Evolutionary conservation across 371 early-diverging fungal species (phyloP).

Genomic region (Actinomortierella ambigua): DNA sequence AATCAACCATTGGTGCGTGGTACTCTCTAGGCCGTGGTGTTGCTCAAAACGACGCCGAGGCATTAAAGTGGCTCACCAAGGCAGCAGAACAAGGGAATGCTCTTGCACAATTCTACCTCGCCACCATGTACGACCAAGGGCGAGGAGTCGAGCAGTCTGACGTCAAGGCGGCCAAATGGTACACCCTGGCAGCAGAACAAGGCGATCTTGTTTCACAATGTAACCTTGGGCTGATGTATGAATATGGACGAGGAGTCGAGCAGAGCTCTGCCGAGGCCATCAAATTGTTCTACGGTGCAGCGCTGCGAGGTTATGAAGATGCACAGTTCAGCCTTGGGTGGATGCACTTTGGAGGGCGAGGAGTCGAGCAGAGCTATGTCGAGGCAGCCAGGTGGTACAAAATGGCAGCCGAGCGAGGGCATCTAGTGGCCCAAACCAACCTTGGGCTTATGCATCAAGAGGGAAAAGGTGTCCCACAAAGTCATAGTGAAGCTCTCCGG

Average conservation of each 20-base stretch:
- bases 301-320: constrained; percentile 75
- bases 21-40: constrained; percentile 86
- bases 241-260: constrained; percentile 79
- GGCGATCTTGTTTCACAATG: constrained; percentile 86
- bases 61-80: constrained; percentile 71
- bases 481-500: constrained; percentile 59
- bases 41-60: constrained; percentile 63
- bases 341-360: constrained; percentile 86
- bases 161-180: constrained; percentile 73
- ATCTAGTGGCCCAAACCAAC: too few relatives aligned
- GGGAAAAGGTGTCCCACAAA: constrained; percentile 70
- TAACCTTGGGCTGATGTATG: constrained; percentile 79
- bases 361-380: constrained; percentile 61
- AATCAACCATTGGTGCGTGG: constrained; percentile 73
- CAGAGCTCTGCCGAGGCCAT: constrained; percentile 70
- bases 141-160: constrained; percentile 71
- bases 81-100: constrained; percentile 69
- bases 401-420: too few relatives aligned
- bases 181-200: constrained; percentile 67
- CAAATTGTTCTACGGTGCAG: constrained; percentile 82
- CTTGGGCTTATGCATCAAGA: too few relatives aligned
- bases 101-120: constrained; percentile 83
- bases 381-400: constrained; percentile 74
- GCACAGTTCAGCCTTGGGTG: constrained; percentile 82
- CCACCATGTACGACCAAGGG: constrained; percentile 86